phyloP scores from a whole-genome alignment of 257 asterid genomes.

The Orobanche coerulescens region DNA sequence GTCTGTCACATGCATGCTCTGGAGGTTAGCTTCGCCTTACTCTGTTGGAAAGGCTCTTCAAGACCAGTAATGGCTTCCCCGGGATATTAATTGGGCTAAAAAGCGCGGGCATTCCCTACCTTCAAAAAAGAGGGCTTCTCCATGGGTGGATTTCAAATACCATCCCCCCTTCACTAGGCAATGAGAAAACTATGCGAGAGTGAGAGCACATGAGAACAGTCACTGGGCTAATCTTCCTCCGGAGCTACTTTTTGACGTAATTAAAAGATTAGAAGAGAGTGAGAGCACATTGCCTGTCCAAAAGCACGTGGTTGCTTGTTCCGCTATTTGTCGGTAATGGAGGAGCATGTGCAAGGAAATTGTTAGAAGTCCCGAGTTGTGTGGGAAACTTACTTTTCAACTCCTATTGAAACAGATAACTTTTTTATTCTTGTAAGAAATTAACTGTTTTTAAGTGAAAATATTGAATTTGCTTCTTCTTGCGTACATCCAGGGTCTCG shows the following conservation, averaged over 20 bases:
- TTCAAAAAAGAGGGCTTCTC: no score
- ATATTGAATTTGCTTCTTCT: not conserved
- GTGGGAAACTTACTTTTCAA: conserved; percentile 88
- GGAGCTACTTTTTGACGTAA: conserved; percentile 78
- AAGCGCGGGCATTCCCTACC: conserved; percentile 41
- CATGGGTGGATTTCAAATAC: no score
- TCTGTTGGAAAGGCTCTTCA: no score
- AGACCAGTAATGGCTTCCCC: no score
- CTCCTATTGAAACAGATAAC: conserved; percentile 82
- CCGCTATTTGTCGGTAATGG: conserved; percentile 90
- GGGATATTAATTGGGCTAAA: conserved; percentile 27
- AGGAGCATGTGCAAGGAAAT: conserved; percentile 82
- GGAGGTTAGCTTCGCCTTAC: no score
- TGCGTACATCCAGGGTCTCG: conserved; percentile 77
- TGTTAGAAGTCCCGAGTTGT: conserved; percentile 65
- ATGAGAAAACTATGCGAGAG: no score
- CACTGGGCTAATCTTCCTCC: conserved; percentile 96
- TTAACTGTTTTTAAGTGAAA: no score
- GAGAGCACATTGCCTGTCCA: conserved; percentile 91
- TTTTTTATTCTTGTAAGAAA: no score
- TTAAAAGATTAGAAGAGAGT: conserved; percentile 84
- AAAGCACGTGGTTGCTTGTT: conserved; percentile 77
- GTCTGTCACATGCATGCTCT: no score
- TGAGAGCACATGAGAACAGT: conserved; percentile 56
- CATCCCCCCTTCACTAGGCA: no score